Percentiles rank a stretch among this genome's conserved stretches.
These are phyloP conservation scores for Quercus tomentella DNA, from an alignment of 331 rosid species.

Conservation along the genomic window DNA sequence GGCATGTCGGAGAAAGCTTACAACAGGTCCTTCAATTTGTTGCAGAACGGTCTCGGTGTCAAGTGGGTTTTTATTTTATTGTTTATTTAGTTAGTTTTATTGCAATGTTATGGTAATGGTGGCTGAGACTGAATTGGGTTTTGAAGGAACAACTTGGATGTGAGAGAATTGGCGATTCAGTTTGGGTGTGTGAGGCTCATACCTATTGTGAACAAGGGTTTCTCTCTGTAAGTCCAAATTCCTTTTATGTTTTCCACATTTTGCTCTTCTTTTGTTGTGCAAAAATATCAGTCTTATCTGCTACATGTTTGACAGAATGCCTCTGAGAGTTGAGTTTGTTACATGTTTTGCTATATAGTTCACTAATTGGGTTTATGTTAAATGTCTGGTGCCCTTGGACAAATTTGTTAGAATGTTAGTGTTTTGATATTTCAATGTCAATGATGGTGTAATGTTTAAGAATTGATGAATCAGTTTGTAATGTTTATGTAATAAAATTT, in stretches of 20 bases:
- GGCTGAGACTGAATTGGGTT: neutral
- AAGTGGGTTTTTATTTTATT: constrained; percentile 37
- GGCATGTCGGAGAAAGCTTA: constrained; percentile 93
- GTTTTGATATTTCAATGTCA: no score
- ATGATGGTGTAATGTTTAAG: no score
- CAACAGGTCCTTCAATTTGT: constrained; percentile 65
- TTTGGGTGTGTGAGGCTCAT: constrained; percentile 84
- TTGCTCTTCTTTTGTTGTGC: neutral
- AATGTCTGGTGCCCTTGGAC: neutral
- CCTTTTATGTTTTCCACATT: neutral
- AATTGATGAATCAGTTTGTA: no score
- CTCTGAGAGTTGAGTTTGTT: neutral
- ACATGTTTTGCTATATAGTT: neutral
- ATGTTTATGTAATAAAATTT: neutral
- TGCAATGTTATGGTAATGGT: neutral
- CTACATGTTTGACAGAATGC: constrained; percentile 42
- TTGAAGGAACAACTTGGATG: constrained; percentile 71
- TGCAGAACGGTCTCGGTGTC: constrained; percentile 81
- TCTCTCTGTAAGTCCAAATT: constrained; percentile 51
- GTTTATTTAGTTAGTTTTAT: no score
- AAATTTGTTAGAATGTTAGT: neutral
- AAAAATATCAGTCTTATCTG: neutral
- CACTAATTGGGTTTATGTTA: neutral
- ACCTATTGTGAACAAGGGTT: constrained; percentile 60
- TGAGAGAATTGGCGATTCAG: constrained; percentile 82